These are phyloP conservation scores for Teratosphaeria gauchensis DNA, from an alignment of 2,329 filamentous ascomycete genomes.

Conservation along the genomic window DNA sequence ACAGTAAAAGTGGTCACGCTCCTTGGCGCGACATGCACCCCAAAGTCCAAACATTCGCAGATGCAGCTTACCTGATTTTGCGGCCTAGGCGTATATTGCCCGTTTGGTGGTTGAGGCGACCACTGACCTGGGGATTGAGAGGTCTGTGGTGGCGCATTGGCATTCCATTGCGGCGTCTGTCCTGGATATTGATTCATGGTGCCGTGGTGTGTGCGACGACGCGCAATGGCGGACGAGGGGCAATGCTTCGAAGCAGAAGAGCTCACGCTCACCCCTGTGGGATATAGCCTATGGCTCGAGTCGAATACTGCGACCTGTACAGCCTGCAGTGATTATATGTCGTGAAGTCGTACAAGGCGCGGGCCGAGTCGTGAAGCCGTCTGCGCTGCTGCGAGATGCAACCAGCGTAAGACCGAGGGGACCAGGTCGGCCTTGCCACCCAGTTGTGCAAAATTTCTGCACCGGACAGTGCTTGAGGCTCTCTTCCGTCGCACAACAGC, in stretches of 20 bases:
- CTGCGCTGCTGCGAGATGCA: not conserved
- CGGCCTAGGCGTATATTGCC: constrained; percentile 22
- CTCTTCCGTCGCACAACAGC: not conserved
- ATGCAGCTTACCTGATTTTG: constrained; percentile 22
- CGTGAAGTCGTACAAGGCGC: constrained; percentile 9
- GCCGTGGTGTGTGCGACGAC: not conserved
- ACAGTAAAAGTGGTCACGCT: constrained; percentile 17
- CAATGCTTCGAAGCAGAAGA: not conserved
- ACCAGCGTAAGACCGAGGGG: not conserved
- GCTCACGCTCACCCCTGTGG: not conserved
- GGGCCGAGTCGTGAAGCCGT: constrained; percentile 6
- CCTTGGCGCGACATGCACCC: constrained; percentile 12
- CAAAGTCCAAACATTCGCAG: constrained; percentile 4
- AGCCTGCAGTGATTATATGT: not conserved
- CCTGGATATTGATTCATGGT: constrained; percentile 13
- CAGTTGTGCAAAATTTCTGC: not conserved
- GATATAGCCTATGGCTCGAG: not conserved
- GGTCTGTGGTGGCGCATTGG: constrained; percentile 11
- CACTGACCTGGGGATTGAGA: constrained; percentile 11
- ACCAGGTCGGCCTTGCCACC: not conserved
- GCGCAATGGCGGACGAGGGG: not conserved
- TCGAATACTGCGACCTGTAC: not conserved
- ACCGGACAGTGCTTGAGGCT: not conserved
- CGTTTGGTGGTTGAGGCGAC: constrained; percentile 25
- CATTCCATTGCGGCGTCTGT: constrained; percentile 13